Evolutionary conservation across 768 basidiomycete species (phyloP).

Genomic region (Pisolithus tinctorius): DNA sequence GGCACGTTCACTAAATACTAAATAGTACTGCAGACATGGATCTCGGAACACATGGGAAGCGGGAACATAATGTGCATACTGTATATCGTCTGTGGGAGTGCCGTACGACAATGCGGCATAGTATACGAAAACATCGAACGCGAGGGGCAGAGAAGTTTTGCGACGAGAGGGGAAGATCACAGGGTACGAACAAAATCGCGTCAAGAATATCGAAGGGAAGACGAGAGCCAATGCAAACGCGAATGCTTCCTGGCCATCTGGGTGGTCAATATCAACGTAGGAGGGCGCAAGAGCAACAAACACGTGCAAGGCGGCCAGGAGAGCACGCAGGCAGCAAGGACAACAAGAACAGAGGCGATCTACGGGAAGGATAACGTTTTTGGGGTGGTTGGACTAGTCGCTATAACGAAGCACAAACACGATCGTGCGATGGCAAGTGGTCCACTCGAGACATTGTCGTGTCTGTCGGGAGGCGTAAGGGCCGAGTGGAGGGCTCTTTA

Average conservation of each 20-base stretch:
- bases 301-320: conserved; percentile 4
- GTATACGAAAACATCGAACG: conserved; percentile 25
- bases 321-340: conserved; percentile 10
- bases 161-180: conserved; percentile 10
- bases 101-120: conserved; percentile 28
- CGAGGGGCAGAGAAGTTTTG: conserved; percentile 18
- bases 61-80: conserved; percentile 14
- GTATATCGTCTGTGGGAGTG: conserved; percentile 18
- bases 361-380: conserved; percentile 21
- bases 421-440: conserved; percentile 6
- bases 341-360: conserved; percentile 22
- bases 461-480: conserved; percentile 1
- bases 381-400: background rate
- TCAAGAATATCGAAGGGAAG: conserved; percentile 24
- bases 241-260: conserved; percentile 15
- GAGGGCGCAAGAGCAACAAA: conserved; percentile 12
- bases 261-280: conserved; percentile 17
- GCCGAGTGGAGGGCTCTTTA: conserved; percentile 8
- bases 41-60: conserved; percentile 2
- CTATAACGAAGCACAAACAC: conserved; percentile 11
- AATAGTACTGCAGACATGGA: conserved; percentile 1
- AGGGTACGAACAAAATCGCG: conserved; percentile 10
- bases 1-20: background rate
- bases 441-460: background rate
- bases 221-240: background rate